Conservation (phyloP, 176 grass and related monocot species). For the Carex kokanica region DNA sequence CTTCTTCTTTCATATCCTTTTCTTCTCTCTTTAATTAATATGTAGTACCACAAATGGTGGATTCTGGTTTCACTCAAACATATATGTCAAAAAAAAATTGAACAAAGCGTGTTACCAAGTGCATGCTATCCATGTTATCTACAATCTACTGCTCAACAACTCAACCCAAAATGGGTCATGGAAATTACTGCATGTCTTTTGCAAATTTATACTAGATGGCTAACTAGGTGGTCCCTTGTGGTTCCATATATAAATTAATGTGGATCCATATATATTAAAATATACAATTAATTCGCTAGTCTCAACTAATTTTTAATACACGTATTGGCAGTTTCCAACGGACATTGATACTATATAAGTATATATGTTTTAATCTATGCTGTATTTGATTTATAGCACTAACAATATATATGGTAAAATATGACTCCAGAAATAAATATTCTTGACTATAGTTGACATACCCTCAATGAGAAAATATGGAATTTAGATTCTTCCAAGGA, state of each 20-base stretch:
- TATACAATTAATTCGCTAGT: background rate
- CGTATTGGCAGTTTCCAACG: background rate
- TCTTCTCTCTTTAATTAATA: background rate
- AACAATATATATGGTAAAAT: slow-evolving; percentile 13
- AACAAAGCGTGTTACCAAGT: background rate
- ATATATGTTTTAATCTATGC: background rate
- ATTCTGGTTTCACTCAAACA: background rate
- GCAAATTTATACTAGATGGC: background rate
- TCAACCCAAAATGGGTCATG: background rate
- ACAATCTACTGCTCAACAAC: background rate
- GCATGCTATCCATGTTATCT: background rate
- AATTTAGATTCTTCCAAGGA: background rate
- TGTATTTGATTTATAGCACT: background rate
- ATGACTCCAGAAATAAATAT: background rate
- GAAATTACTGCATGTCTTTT: background rate
- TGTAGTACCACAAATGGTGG: background rate
- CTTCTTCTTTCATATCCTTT: background rate
- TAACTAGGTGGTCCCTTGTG: background rate
- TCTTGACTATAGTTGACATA: background rate
- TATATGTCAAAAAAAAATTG: background rate
- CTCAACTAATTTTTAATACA: background rate
- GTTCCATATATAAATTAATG: background rate
- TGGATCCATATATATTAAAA: slow-evolving; percentile 3
- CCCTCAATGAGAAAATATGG: background rate
- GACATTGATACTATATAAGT: background rate